Base-by-base conservation (phyloP, 257 asterid species). In the Plectranthus barbatus region DNA sequence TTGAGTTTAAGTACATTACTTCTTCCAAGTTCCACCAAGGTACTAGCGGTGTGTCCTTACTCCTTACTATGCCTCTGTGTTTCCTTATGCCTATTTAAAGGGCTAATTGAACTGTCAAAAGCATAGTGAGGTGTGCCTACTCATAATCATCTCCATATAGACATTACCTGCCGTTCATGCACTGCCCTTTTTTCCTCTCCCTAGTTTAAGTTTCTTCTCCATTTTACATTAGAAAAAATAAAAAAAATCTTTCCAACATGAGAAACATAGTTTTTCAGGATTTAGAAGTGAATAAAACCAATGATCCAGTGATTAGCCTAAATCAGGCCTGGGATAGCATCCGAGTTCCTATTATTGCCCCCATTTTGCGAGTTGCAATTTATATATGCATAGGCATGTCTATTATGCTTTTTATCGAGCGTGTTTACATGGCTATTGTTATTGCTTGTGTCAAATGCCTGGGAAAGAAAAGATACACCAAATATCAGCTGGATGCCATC, bases 381-480 rank as follows among this genome's bases (percentile, higher is more conserved):
- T 81, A 72, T 67, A 5, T 80, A 67, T 87, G 97, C 83, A 80
- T 87, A 68, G 61, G 63, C 52, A 90, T 90, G 97, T 90, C 97
- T 3, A 31, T 87, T 62, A 87, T 90, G 97, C 88, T 90, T 45
- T 90, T 90, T 48, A 7, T 72, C n/a, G 97, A 90, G 62, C 80
- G 97, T 17, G 75, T 87, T 17, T 90, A 85, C 73, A 90, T 90
- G 97, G 97, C 95, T 47, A 74, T 85, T 53, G 93, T 90, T 40
- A 90, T 90, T 9, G 71, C 57, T 11, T 75, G 72, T 31, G 93
- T 90, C 55, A 85, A 87, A 78, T 73, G 74, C 68, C 70, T 82
- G 26, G 79, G 90, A 62, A 80, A 74, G 88, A 87, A 90, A 73
- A 70, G 88, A 49, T 87, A 90, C 70, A 85, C 96, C 55, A 84